Base-by-base conservation (phyloP, 73 alveolate genomes). In the Urostyla sp. region DNA sequence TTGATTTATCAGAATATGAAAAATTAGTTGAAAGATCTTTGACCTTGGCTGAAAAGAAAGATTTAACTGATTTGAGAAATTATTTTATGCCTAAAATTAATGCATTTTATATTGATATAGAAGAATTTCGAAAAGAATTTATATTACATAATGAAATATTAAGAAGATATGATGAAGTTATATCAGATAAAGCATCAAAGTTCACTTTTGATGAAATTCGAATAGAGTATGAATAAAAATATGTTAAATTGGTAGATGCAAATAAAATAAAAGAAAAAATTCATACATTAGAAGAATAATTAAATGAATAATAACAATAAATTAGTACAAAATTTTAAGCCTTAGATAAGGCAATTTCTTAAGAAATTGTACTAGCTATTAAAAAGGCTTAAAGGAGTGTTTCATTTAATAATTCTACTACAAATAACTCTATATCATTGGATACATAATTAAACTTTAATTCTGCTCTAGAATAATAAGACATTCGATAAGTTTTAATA, bases 131-230 rank as follows among this genome's bases (percentile, higher is more conserved):
- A 2, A 34, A 20, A 8, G 20, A 63, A 26, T n/a, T 49, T 4
- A 45, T 27, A 63, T 0, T 2, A 7, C 79, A 63, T 63, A 37
- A 63, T 63, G 58, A 63, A 40, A 63, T 63, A 7, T 43, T 63
- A 21, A 63, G 79, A 63, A 63, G 79, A 63, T 63, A 63, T 43
- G 79, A 63, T 63, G 79, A 63, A 43, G 60, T 63, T 1, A 13
- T 63, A 63, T 15, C 45, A 13, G 79, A 63, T 2, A 63, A 63
- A 43, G 79, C 79, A 6, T 63, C 79, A 15, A 63, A 40, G 26
- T 63, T 57, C 61, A 40, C 8, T 23, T 20, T 63, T 5, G 4
- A 34, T 16, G 79, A 63, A 32, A 5, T 63, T 4, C 5, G 18
- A 11, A 31, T n/a, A 5, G 60, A 63, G 7, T 21, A 43, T 7